These are phyloP conservation scores for Gossypium longicalyx DNA, from an alignment of 345 rosid genomes.

Conservation along the genomic window DNA sequence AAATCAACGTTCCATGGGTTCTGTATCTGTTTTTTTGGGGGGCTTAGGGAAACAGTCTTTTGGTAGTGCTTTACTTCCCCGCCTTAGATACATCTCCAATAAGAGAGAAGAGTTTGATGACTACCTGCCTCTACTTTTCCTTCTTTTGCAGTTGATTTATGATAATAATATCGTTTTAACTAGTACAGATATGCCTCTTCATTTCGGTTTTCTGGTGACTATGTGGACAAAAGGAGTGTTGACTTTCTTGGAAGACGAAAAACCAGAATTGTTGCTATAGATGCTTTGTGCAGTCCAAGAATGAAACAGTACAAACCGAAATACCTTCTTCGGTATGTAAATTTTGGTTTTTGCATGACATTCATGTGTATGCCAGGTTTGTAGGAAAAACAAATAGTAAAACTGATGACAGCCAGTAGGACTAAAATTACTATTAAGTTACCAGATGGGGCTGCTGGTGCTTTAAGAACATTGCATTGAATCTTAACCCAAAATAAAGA, in stretches of 20 bases:
- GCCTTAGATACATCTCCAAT: background rate
- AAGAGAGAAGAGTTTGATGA: background rate
- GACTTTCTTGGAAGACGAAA: constrained; percentile 60
- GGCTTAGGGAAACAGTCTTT: background rate
- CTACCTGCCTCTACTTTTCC: constrained; percentile 10
- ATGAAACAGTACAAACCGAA: constrained; percentile 48
- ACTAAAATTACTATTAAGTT: background rate
- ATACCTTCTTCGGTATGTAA: constrained; percentile 63
- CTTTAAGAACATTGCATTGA: background rate
- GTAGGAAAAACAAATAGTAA: background rate
- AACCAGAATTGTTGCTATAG: constrained; percentile 73
- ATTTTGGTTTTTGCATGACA: constrained; percentile 1
- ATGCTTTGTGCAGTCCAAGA: constrained; percentile 66
- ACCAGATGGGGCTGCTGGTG: background rate
- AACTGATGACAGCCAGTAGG: background rate
- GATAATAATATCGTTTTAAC: constrained; percentile 11
- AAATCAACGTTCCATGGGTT: background rate
- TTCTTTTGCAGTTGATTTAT: constrained; percentile 20
- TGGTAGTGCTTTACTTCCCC: background rate
- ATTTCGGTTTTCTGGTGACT: constrained; percentile 78
- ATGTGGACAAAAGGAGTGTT: constrained; percentile 50
- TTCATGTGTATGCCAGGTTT: background rate
- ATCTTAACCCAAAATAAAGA: background rate
- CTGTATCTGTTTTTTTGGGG: background rate
- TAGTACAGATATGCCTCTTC: constrained; percentile 83